Percentiles rank a stretch among this genome's conserved stretches.
Evolutionary conservation across 345 rosid genomes (phyloP).

Genomic region (Garcia nutans): DNA sequence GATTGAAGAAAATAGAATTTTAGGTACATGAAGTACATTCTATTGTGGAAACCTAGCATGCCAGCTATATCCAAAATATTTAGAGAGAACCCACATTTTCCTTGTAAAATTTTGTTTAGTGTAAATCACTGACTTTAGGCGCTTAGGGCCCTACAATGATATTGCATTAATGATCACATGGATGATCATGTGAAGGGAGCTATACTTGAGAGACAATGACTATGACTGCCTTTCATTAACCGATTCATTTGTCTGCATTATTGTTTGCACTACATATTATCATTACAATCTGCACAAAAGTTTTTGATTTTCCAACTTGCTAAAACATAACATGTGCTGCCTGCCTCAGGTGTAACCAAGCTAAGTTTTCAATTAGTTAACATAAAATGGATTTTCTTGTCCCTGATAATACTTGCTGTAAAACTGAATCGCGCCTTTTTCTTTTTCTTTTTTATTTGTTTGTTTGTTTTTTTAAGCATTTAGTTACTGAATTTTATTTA

Average conservation of each 20-base stretch:
- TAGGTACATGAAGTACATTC: neutral
- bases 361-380: neutral
- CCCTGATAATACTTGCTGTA: neutral
- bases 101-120: neutral
- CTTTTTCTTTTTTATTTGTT: neutral
- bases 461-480: neutral
- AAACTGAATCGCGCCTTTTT: neutral
- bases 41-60: neutral
- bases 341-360: conserved; percentile 9
- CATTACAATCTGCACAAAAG: neutral
- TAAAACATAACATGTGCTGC: conserved; percentile 14
- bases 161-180: conserved; percentile 14
- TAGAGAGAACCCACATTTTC: neutral
- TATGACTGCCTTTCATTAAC: conserved; percentile 12
- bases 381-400: conserved; percentile 5
- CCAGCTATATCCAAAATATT: conserved; percentile 11
- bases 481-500: neutral
- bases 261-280: neutral
- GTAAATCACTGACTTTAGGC: neutral
- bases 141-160: neutral
- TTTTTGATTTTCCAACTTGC: neutral
- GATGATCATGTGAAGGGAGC: conserved; percentile 11
- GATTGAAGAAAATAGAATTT: neutral
- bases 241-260: conserved; percentile 12
- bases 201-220: conserved; percentile 14